These are phyloP conservation scores for Alternaria longipes DNA, from an alignment of 2,329 filamentous ascomycete genomes.

Conservation along the genomic window DNA sequence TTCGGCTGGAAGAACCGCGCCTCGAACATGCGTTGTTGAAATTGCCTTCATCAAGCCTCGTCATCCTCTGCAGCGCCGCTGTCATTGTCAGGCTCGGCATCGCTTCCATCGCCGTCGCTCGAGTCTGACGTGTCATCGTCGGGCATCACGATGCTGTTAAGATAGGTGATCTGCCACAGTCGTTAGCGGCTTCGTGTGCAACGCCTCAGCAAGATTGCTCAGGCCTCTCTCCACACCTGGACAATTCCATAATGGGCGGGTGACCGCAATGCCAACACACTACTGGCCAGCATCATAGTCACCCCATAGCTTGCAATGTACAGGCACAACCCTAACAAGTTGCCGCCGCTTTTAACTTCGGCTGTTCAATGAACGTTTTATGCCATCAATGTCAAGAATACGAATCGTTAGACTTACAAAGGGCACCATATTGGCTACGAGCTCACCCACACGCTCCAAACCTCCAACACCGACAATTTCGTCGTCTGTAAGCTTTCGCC, in stretches of 20 bases:
- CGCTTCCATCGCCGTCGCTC: constrained; percentile 37
- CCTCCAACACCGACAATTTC: constrained; percentile 70
- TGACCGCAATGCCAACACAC: constrained; percentile 49
- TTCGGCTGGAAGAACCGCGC: constrained; percentile 23
- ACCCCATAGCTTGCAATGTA: constrained; percentile 20
- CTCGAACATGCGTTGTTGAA: constrained; percentile 28
- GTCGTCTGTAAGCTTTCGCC: constrained; percentile 70
- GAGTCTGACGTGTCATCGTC: constrained; percentile 51
- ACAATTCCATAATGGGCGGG: constrained; percentile 22
- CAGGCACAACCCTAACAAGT: constrained; percentile 30
- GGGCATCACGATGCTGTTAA: constrained; percentile 62
- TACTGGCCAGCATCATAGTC: constrained; percentile 24
- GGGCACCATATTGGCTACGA: constrained; percentile 74
- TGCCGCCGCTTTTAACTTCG: constrained; percentile 3
- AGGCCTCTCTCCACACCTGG: background rate
- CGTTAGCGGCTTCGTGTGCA: constrained; percentile 31
- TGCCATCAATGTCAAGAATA: background rate
- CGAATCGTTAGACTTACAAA: constrained; percentile 71
- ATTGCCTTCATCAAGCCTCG: constrained; percentile 22
- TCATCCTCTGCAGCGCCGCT: constrained; percentile 19
- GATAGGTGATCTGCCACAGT: constrained; percentile 57
- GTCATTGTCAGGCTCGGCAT: constrained; percentile 24
- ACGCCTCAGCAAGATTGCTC: constrained; percentile 4
- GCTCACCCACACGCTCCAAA: constrained; percentile 70
- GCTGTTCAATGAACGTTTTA: constrained; percentile 9